Evolutionary conservation across 2,329 filamentous ascomycete genomes (phyloP), one percentile per base, ranked within the genome.

Genomic region (Endothia cerciana): DNA sequence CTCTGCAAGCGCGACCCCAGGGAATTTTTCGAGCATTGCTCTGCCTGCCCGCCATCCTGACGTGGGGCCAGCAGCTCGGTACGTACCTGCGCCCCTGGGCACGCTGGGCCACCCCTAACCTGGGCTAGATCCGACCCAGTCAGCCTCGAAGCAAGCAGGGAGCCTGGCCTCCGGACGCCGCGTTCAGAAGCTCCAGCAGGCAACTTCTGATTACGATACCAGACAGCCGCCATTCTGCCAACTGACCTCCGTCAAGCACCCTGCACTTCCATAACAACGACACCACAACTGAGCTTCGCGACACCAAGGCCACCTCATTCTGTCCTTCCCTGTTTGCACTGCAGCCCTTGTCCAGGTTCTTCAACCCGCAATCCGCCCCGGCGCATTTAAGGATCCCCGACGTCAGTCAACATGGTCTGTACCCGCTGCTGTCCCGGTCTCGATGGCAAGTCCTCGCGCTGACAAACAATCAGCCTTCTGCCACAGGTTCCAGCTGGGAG

Each of bases 401-500:
- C 60, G 38, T 47, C 73, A 72, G 74, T 70, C 76, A 80, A 71
- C 73, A 82, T 82, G 80, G 80, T 82, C 70, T 73, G 78, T 62
- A 64, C 45, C 62, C 71, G 67, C 60, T 43, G 40, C 33, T 41
- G 41, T 28, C 41, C 38, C 10, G 51, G 15, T 19, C 61, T 40
- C 57, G 38, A 58, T 64, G 63, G 59, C 62, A 72, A 67, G 62
- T 69, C 22, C 17, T 51, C 36, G 72, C 75, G 69, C 77, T 72
- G 68, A 73, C 64, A 15, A 38, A 76, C 55, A 83, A 73, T 78
- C 87, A 97, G 94, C 94, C 94, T 86, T 94, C 92, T 83, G 94
- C 95, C 80, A 97, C 91, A 75, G 95, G 95, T 78, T 82, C 86
- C 80, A 92, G 88, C 87, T 99, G 95, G 95, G 95, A 99, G 87